phyloP scores from a whole-genome alignment of 139 green algal genomes.

The Asterochloris erici region DNA sequence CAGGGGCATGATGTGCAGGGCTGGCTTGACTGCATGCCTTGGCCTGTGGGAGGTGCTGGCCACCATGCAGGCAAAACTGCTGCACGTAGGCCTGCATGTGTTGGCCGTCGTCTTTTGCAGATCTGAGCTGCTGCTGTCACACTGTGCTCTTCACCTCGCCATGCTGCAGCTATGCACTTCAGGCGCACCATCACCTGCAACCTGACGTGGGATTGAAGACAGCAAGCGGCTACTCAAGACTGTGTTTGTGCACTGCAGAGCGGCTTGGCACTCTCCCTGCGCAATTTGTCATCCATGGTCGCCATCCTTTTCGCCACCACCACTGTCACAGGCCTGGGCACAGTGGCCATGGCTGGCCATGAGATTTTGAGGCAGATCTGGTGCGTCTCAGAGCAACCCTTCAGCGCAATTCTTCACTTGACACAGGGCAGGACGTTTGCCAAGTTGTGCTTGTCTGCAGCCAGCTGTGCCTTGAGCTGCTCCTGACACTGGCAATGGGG shows the following conservation, averaged over 20 bases:
- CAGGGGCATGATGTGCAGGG: background rate
- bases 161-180: too few species aligned
- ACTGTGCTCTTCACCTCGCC: too few species aligned
- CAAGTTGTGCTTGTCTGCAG: background rate
- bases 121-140: too few species aligned
- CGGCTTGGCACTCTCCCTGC: conserved; percentile 24
- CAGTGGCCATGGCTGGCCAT: conserved; percentile 23
- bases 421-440: conserved; percentile 3
- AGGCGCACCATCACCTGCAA: too few species aligned
- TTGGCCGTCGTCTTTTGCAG: too few species aligned
- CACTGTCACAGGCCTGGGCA: conserved; percentile 16
- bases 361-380: conserved; percentile 36
- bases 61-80: too few species aligned
- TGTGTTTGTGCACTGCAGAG: conserved; percentile 10
- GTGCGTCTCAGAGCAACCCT: conserved; percentile 15
- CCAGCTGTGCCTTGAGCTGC: background rate
- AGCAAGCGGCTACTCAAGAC: too few species aligned
- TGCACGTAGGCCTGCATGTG: too few species aligned
- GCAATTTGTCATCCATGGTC: conserved; percentile 19
- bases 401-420: background rate
- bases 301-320: conserved; percentile 23
- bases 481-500: background rate
- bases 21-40: too few species aligned
- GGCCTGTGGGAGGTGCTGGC: too few species aligned
- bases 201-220: too few species aligned